Evolutionary conservation across 2,329 filamentous ascomycete species (phyloP).

Genomic region (Colletotrichum horii): DNA sequence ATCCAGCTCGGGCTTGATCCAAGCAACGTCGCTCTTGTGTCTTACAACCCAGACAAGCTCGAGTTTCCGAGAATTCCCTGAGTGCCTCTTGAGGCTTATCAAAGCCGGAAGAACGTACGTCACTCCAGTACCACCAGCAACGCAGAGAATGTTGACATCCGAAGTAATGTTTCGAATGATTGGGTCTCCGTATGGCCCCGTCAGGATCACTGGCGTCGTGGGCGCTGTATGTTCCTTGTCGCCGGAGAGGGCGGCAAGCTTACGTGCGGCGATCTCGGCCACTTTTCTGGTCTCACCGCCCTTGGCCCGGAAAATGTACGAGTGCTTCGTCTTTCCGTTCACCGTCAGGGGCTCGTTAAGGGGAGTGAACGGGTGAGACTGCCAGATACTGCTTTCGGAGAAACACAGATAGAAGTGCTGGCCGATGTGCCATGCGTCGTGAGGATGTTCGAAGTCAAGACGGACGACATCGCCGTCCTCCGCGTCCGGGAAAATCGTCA

Average conservation of each 20-base stretch:
- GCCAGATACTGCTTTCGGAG: conserved; percentile 70
- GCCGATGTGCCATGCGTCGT: conserved; percentile 67
- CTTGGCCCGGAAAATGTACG: conserved; percentile 64
- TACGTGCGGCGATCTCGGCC: conserved; percentile 47
- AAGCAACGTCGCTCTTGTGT: conserved; percentile 57
- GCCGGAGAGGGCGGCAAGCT: conserved; percentile 28
- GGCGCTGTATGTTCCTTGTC: conserved; percentile 17
- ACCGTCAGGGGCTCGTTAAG: conserved; percentile 54
- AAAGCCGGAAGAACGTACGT: conserved; percentile 50
- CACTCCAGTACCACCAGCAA: conserved; percentile 46
- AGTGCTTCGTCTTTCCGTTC: conserved; percentile 50
- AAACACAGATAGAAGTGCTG: conserved; percentile 78
- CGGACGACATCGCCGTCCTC: conserved; percentile 68
- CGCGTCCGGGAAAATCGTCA: conserved; percentile 59
- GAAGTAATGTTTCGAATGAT: conserved; percentile 45
- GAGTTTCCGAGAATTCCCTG: conserved; percentile 43
- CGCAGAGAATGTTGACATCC: conserved; percentile 44
- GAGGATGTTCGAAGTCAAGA: conserved; percentile 67
- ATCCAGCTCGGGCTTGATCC: conserved; percentile 63
- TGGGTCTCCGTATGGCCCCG: conserved; percentile 66
- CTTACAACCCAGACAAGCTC: conserved; percentile 72
- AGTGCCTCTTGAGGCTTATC: conserved; percentile 37
- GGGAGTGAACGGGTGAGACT: conserved; percentile 75
- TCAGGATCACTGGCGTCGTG: conserved; percentile 62
- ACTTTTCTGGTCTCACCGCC: conserved; percentile 64